Evolutionary conservation across 345 rosid genomes (phyloP), one percentile per base, ranked within the genome.

Genomic region (Microthlaspi erraticum): DNA sequence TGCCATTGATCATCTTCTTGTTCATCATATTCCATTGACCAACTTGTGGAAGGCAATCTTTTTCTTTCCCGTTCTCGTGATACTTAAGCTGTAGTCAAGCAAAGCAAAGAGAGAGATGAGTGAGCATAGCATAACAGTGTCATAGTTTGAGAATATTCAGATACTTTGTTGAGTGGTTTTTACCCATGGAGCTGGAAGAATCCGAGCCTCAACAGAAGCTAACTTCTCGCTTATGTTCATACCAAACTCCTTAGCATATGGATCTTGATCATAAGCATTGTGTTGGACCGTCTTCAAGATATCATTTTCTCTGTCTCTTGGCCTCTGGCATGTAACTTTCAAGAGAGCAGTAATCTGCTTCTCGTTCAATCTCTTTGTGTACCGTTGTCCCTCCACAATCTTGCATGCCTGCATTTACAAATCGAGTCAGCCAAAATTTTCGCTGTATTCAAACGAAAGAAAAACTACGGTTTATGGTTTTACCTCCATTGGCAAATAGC

Each of bases 1-100:
- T 92, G 53, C 98, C 99, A 41, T 95, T 92, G 46, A 95, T 92
- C 99, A 95, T 92, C 84, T 95, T 95, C 99, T 95, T 95, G 84
- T 95, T 95, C 98, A 95, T 89, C 99, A 95, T 95, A 77, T 92
- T 95, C 99, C 99, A 95, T 57, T 95, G 99, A 66, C 99, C 99
- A 8, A 95, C 97, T 74, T 95, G 99, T 0, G 99, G 99, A 61
- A 95, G 80, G 57, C 98, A 95, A 64, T 95, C 98, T 79, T 90
- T 95, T 73, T 95, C 99, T 73, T 88, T 95, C 43, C 99, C 99
- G 41, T 92, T 89, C 70, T 95, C 99, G 18, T 92, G 98, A 80
- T 95, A 95, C 77, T 95, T 95, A 69, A 95, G 91, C 99, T 95
- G 88, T 76, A 81, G 46, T 31, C 29, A 26, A 26, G 29, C 29